Percentiles rank a stretch among this genome's conserved stretches.
These are phyloP conservation scores for Kluyveromyces sp. DNA, from an alignment of 1,139 yeast species.

Conservation along the genomic window DNA sequence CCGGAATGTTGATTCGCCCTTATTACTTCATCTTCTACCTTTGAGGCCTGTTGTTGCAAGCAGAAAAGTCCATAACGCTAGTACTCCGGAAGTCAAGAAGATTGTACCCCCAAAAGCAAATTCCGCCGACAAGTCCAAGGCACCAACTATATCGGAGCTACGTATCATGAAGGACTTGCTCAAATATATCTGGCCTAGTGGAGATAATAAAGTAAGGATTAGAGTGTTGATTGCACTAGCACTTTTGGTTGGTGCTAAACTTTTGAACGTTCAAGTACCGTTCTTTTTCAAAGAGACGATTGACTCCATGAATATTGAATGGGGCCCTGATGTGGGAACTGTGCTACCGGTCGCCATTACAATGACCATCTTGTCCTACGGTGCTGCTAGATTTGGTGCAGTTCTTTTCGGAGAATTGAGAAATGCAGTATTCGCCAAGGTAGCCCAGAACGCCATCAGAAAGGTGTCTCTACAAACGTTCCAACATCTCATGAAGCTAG, in stretches of 20 bases:
- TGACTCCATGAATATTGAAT: slow-evolving; percentile 88
- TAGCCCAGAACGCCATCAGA: slow-evolving; percentile 90
- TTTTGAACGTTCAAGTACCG: slow-evolving; percentile 92
- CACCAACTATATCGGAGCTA: slow-evolving; percentile 44
- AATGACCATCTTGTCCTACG: slow-evolving; percentile 77
- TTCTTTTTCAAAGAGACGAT: slow-evolving; percentile 84
- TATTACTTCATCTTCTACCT: not conserved
- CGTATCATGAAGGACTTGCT: slow-evolving; percentile 57
- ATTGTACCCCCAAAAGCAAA: slow-evolving; percentile 6
- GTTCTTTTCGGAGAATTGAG: slow-evolving; percentile 89
- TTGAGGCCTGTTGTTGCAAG: not conserved
- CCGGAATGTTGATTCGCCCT: not conserved
- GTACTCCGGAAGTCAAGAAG: not conserved
- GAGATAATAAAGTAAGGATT: slow-evolving; percentile 59
- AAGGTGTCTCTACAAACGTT: slow-evolving; percentile 87
- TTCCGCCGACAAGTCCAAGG: slow-evolving; percentile 10
- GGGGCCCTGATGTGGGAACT: slow-evolving; percentile 51
- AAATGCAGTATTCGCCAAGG: slow-evolving; percentile 92
- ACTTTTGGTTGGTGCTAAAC: slow-evolving; percentile 68
- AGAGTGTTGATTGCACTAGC: slow-evolving; percentile 73
- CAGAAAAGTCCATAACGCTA: not conserved
- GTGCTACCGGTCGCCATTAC: slow-evolving; percentile 50
- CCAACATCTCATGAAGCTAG: slow-evolving; percentile 73
- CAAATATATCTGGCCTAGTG: slow-evolving; percentile 85
- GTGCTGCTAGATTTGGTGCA: slow-evolving; percentile 91